A percentile compares a stretch with the other conserved stretches of the same genome.
phyloP scores from a whole-genome alignment of 768 basidiomycete species.

The Kwoniella europaea region DNA sequence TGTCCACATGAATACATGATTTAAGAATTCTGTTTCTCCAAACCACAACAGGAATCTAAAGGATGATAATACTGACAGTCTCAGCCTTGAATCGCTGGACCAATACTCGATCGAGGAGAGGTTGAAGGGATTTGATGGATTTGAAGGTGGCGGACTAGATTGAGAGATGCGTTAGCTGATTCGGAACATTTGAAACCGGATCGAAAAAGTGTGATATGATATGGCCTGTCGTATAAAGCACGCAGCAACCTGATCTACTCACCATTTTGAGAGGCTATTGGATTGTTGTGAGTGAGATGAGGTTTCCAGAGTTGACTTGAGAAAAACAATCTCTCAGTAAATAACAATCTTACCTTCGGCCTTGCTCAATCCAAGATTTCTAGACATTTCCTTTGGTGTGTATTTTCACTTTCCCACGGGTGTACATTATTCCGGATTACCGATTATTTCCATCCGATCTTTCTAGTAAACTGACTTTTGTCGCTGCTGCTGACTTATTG shows the following conservation, averaged over 20 bases:
- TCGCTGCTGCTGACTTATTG: neutral
- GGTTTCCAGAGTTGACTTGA: neutral
- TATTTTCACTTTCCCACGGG: constrained; percentile 42
- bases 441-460: constrained; percentile 25
- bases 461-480: constrained; percentile 11
- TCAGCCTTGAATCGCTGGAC: constrained; percentile 98
- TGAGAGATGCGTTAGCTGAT: neutral
- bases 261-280: constrained; percentile 31
- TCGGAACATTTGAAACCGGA: neutral
- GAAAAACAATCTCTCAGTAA: no score
- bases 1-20: no score
- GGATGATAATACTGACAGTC: constrained; percentile 66
- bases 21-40: no score
- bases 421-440: neutral
- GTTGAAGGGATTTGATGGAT: constrained; percentile 85
- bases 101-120: constrained; percentile 92
- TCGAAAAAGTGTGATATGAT: neutral
- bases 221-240: no score
- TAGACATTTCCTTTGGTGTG: constrained; percentile 20
- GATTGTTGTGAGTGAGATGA: neutral
- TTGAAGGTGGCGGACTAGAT: constrained; percentile 77
- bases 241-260: constrained; percentile 8
- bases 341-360: neutral
- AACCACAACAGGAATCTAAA: no score
- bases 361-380: constrained; percentile 11